A percentile compares a stretch with the other conserved stretches of the same genome.
Evolutionary conservation across 2,329 filamentous ascomycete species (phyloP).

Genomic region (Colletotrichum musicola): DNA sequence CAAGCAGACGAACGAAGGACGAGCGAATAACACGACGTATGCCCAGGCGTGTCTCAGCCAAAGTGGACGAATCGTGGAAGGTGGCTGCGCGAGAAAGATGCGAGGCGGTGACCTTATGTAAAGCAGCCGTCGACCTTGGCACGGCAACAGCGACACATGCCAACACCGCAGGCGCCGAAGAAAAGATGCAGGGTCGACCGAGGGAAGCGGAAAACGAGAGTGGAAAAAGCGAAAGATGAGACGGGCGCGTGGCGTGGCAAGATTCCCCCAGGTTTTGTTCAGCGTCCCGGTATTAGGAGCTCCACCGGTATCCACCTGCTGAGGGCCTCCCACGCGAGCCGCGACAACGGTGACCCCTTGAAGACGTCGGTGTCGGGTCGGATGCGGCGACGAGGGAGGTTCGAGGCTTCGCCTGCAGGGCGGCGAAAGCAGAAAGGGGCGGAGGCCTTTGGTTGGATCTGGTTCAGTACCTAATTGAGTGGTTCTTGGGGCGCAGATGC

Average conservation of each 20-base stretch:
- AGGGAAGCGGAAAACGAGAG: conserved; percentile 17
- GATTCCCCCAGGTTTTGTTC: conserved; percentile 31
- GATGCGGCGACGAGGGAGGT: conserved; percentile 15
- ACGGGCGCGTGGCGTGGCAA: conserved; percentile 29
- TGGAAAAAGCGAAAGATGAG: conserved; percentile 13
- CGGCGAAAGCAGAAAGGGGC: not conserved
- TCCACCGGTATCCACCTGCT: conserved; percentile 17
- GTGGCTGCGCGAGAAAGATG: conserved; percentile 4
- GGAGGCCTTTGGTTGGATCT: not conserved
- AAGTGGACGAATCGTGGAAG: conserved; percentile 11
- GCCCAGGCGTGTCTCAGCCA: conserved; percentile 23
- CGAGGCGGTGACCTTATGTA: conserved; percentile 19
- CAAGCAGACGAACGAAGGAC: not conserved
- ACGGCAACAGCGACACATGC: conserved; percentile 8
- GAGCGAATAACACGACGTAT: not conserved
- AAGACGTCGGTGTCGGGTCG: conserved; percentile 12
- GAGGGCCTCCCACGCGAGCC: not conserved
- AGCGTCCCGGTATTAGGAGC: not conserved
- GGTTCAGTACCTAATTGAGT: not conserved
- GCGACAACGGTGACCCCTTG: conserved; percentile 12
- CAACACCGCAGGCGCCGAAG: not conserved
- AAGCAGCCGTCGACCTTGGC: conserved; percentile 8
- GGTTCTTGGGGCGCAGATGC: not conserved
- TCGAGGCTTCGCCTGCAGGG: not conserved
- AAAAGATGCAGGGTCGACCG: conserved; percentile 23